Evolutionary conservation across 73 alveolate species (phyloP), one percentile per base, ranked within the genome.

Genomic region (Diophrys appendiculata): DNA sequence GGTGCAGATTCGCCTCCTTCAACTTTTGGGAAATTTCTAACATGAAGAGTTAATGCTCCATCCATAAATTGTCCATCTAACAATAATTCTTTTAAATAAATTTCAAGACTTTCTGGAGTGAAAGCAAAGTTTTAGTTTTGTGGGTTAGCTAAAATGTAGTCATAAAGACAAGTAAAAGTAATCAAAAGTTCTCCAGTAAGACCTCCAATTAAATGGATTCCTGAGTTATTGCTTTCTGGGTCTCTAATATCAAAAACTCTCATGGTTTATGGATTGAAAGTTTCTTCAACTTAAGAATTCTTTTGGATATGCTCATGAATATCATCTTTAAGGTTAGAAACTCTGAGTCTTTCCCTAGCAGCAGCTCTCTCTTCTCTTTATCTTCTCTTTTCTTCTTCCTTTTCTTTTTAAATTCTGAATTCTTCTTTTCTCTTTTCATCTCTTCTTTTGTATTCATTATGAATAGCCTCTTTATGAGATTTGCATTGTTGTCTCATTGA

Each of bases 101-200:
- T 68, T 25, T 54, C 76, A 29, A 86, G 34, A 3, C 52, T 68
- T 24, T 86, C 93, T 5, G 25, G 18, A 5, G 83, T 29, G 79
- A 86, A 86, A 24, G 33, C 54, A 67, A 86, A 86, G 76, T 86
- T 86, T 68, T 78, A 56, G 56, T 80, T 55, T 52, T 86, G 77
- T 0, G 93, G 93, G 52, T 86, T 86, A 55, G 93, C 89, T 18
- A 86, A 74, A 32, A 86, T 86, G 71, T 86, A 86, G 72, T 86
- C 93, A 29, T 69, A 54, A 30, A 86, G 89, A 70, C 93, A 86
- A 13, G 83, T 69, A 82, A 86, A 77, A 43, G 93, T 86, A 71
- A 74, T 78, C 77, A 86, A 72, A 25, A 86, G 87, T 55, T 86
- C 93, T 24, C 87, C 93, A 43, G 74, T 80, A 67, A 86, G 72